Conservation (phyloP, 1,284 basidiomycete genomes). For the Austroboletus olivaceoglutinosus region DNA sequence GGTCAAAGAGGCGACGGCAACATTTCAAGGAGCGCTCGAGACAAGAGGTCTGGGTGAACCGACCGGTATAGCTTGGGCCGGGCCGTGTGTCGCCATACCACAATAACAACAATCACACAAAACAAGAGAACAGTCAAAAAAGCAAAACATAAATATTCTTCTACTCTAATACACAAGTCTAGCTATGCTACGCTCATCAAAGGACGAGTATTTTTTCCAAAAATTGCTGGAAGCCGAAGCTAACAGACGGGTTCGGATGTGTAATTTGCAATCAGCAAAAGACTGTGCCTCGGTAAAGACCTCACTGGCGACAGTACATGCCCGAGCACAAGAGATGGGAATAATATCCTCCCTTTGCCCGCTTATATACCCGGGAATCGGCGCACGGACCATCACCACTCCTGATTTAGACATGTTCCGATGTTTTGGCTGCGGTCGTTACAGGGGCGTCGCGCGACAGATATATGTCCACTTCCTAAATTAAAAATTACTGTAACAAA, state of each 20-base stretch:
- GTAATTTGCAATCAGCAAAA: constrained; percentile 95
- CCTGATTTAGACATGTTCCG: not conserved
- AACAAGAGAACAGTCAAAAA: not conserved
- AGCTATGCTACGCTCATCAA: not conserved
- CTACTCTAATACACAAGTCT: not conserved
- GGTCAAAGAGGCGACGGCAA: not conserved
- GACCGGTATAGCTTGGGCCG: no score
- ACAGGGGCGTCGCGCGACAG: not conserved
- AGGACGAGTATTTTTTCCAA: constrained; percentile 79
- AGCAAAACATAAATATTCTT: not conserved
- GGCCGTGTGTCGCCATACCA: not conserved
- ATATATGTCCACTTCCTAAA: not conserved
- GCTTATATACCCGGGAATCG: constrained; percentile 32
- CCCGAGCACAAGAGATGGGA: constrained; percentile 85
- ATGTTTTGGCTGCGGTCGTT: not conserved
- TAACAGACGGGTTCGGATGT: constrained; percentile 79
- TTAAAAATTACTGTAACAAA: not conserved
- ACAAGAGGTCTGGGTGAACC: no score
- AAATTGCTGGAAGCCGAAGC: constrained; percentile 80
- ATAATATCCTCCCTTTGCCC: constrained; percentile 5
- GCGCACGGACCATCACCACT: constrained; percentile 45
- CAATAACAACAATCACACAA: not conserved
- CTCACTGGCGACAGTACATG: constrained; percentile 90
- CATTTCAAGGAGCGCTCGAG: not conserved
- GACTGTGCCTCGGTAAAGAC: constrained; percentile 88